Evolutionary conservation across 1,139 yeast genomes (phyloP).

Genomic region (Suhomyces bokatorum): DNA sequence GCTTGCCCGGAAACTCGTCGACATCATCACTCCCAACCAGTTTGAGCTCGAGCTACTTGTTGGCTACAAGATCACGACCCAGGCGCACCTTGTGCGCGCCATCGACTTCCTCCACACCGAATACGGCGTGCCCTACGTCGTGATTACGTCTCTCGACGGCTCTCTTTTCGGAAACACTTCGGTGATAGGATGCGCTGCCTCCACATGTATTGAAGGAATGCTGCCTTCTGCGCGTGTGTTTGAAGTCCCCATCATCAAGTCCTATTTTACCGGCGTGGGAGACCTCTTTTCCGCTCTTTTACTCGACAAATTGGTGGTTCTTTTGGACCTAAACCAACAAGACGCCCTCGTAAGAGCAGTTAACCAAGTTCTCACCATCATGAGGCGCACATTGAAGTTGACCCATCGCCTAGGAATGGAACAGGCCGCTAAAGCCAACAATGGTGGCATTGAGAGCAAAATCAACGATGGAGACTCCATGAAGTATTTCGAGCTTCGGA

Average conservation of each 20-base stretch:
- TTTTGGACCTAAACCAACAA: not conserved
- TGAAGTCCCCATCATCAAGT: slow-evolving; percentile 54
- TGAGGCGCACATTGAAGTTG: slow-evolving; percentile 45
- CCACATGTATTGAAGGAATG: slow-evolving; percentile 25
- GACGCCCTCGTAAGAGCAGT: slow-evolving; percentile 28
- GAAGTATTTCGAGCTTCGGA: slow-evolving; percentile 43
- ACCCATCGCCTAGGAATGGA: slow-evolving; percentile 33
- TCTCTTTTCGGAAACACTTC: slow-evolving; percentile 11
- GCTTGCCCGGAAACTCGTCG: slow-evolving; percentile 53
- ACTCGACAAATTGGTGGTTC: slow-evolving; percentile 50
- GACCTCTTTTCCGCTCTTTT: slow-evolving; percentile 83
- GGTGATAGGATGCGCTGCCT: slow-evolving; percentile 53
- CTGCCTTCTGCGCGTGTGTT: slow-evolving; percentile 4
- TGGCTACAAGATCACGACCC: slow-evolving; percentile 48
- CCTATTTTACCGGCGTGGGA: slow-evolving; percentile 91
- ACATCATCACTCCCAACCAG: slow-evolving; percentile 85
- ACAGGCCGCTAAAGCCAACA: slow-evolving; percentile 9
- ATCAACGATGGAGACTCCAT: slow-evolving; percentile 41
- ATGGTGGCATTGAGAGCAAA: slow-evolving; percentile 19
- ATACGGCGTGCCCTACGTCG: slow-evolving; percentile 60
- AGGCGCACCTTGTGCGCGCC: slow-evolving; percentile 45
- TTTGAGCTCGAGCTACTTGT: slow-evolving; percentile 80
- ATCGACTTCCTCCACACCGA: slow-evolving; percentile 48
- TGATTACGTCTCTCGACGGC: slow-evolving; percentile 58
- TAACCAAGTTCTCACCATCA: slow-evolving; percentile 51